These are phyloP conservation scores for Trichophyton rubrum DNA, from an alignment of 2,329 filamentous ascomycete species.

Conservation along the genomic window DNA sequence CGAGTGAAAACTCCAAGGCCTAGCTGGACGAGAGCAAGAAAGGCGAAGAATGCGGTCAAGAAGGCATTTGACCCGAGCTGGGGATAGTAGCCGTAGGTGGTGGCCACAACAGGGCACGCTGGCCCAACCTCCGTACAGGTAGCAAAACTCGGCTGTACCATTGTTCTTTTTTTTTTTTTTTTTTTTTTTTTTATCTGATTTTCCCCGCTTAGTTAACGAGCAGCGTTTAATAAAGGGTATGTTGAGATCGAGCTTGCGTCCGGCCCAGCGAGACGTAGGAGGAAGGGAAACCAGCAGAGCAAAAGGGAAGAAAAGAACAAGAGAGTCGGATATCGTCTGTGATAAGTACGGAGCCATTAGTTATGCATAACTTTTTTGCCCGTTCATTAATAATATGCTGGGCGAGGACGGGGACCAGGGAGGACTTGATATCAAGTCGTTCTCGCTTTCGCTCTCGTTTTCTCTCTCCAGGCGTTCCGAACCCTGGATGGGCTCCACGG, in stretches of 20 bases:
- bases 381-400: background rate
- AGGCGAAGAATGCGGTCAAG: constrained; percentile 40
- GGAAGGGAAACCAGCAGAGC: background rate
- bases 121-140: constrained; percentile 9
- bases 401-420: background rate
- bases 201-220: background rate
- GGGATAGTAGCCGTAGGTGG: constrained; percentile 44
- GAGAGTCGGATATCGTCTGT: background rate
- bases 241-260: background rate
- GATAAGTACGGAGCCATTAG: background rate
- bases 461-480: constrained; percentile 9
- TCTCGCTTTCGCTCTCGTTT: constrained; percentile 12
- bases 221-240: background rate
- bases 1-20: constrained; percentile 38
- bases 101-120: constrained; percentile 35
- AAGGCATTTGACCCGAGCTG: constrained; percentile 40
- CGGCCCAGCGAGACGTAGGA: background rate
- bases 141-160: constrained; percentile 4
- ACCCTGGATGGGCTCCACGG: background rate
- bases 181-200: background rate
- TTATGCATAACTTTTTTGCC: background rate
- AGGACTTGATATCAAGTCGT: background rate
- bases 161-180: background rate
- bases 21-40: constrained; percentile 38
- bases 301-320: constrained; percentile 1